Evolutionary conservation across 768 basidiomycete genomes (phyloP).

Genomic region (Daedaleopsis nitida): DNA sequence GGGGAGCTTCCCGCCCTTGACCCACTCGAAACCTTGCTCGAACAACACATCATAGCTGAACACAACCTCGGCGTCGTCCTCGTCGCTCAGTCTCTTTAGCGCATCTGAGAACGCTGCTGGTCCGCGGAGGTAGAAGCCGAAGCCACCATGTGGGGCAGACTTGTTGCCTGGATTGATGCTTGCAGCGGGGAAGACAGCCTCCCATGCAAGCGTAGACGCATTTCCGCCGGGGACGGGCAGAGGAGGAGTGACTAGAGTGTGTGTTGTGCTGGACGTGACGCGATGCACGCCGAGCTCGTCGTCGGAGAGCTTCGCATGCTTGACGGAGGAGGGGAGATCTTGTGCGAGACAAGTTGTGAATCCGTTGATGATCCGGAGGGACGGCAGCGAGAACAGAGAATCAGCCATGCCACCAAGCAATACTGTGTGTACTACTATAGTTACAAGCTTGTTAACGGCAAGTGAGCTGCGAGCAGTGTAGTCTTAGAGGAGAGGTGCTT

Average conservation of each 20-base stretch:
- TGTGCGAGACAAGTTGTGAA: neutral
- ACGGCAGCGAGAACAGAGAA: neutral
- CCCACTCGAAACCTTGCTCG: slow-evolving; percentile 62
- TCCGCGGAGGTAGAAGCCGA: slow-evolving; percentile 69
- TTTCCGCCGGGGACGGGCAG: slow-evolving; percentile 20
- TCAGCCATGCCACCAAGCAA: too few species aligned
- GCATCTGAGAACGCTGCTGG: slow-evolving; percentile 43
- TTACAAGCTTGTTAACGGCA: too few species aligned
- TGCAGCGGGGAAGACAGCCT: slow-evolving; percentile 60
- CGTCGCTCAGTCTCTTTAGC: slow-evolving; percentile 27
- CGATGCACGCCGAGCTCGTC: slow-evolving; percentile 52
- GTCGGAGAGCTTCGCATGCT: slow-evolving; percentile 37
- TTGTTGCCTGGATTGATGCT: slow-evolving; percentile 57
- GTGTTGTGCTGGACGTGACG: slow-evolving; percentile 39
- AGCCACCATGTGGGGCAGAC: slow-evolving; percentile 56
- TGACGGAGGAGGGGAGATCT: neutral
- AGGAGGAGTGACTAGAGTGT: slow-evolving; percentile 33
- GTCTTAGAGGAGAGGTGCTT: too few species aligned
- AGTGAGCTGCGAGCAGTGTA: too few species aligned
- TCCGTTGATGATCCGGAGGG: neutral
- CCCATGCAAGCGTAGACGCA: slow-evolving; percentile 46
- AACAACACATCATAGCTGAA: slow-evolving; percentile 72
- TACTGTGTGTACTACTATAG: too few species aligned
- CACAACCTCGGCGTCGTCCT: slow-evolving; percentile 43
- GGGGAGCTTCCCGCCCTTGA: slow-evolving; percentile 77